Evolutionary conservation across 106 monocot species (phyloP), one percentile per base, ranked within the genome.

Genomic region (Hemerocallis citrina): DNA sequence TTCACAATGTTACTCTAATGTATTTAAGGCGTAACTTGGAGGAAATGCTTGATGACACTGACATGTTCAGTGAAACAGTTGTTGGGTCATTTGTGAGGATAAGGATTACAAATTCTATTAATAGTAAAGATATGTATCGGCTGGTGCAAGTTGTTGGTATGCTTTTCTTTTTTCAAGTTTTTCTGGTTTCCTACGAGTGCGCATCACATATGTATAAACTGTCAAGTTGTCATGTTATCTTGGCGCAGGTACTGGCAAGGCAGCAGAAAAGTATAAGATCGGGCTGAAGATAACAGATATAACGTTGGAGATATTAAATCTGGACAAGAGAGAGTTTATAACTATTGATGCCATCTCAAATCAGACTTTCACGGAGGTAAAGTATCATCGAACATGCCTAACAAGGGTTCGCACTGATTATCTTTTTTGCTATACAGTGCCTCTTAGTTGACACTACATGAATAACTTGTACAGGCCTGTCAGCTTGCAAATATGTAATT

Each of bases 301-400:
- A 24, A 68, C 74, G 28, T 65, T 98, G 69, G 98, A 98, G 69
- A 82, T 98, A 52, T 55, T 98, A 73, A 98, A 98, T 68, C 78
- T 98, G 66, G 76, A 85, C 74, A 98, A 82, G 72, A 77, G 62
- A 33, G 98, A 98, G 68, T 69, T 78, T 52, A 64, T 92, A 61
- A 79, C 88, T 43, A 82, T 98, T 68, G 98, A 98, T 75, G 72
- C 75, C 34, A 88, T 92, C 57, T 98, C 98, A 62, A 92, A 98
- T 72, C 98, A 98, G 70, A 88, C 88, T 3, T 98, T 98, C 68
- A 88, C 92, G 23, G 98, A 98, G 92, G 98, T 92, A 67, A 67
- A 27, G 24, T 20, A 46, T 46, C 46, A 34, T 62, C 31, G 2
- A 42, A 16, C 1, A 35, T 5, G 2, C 57, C 31, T 1, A 42